Base-by-base conservation (phyloP, 495 filamentous ascomycete genomes). In the Annulohypoxylon maeteangense region DNA sequence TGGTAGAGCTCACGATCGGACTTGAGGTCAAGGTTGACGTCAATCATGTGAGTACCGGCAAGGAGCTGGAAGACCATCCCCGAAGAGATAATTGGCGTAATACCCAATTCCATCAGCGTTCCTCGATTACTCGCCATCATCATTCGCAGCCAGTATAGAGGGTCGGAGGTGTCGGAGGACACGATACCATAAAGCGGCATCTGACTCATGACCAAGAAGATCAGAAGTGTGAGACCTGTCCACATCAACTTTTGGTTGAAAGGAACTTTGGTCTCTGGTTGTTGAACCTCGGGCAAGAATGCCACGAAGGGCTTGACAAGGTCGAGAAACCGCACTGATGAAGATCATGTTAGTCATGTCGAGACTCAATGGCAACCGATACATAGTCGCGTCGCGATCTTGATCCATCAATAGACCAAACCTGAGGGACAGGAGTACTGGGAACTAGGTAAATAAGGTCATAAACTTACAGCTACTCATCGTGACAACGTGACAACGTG, bases 51-150 rank as follows among this genome's bases (percentile, higher is more conserved):
- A 84, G 96, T 99, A 81, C 96, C 96, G 77, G 95, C 95, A 67
- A 98, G 93, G 76, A 98, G 93, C 88, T 99, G 95, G 88, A 99
- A 99, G 75, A 99, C 93, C 96, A 98, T 99, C 83, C 96, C 96
- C 32, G 96, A 98, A 65, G 95, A 97, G 83, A 99, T 98, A 81
- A 99, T 98, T 61, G 96, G 96, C 31, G 94, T 96, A 77, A 98
- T 99, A 85, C 96, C 96, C 86, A 99, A 80, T 76, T 99, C 96
- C 96, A 99, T 99, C 80, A 99, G 79, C 31, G 96, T 99, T 79
- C 96, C 96, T 76, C 96, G 88, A 81, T 99, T 99, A 92, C 92
- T 96, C 76, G 96, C 96, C 87, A 98, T 84, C 94, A 99, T 97
- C 95, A 98, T 98, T 79, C 96, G 91, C 75, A 99, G 88, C 96